A percentile compares a stretch with the other conserved stretches of the same genome.
Conservation (phyloP, 352 stramenopile genomes). For the Pythium phragmiticola region DNA sequence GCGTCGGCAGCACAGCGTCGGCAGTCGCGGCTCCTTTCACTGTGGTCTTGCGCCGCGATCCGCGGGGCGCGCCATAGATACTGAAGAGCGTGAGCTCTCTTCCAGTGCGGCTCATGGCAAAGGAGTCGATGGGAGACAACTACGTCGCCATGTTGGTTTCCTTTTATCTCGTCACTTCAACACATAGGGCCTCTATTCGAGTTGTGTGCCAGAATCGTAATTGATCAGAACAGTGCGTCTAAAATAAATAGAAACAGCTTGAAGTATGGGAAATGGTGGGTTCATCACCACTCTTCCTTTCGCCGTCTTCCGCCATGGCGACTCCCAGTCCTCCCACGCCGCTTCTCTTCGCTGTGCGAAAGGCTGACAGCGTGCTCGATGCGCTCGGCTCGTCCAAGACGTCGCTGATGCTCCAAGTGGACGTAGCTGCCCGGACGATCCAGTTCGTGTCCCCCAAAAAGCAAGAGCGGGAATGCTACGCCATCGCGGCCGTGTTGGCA, state of each 20-base stretch:
- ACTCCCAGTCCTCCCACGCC: too few relatives aligned
- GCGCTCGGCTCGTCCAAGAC: conserved; percentile 78
- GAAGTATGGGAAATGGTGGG: too few relatives aligned
- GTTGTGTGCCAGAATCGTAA: too few relatives aligned
- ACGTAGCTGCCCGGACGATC: conserved; percentile 74
- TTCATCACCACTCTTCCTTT: too few relatives aligned
- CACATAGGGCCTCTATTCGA: background rate
- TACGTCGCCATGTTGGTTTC: conserved; percentile 4
- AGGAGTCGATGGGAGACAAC: background rate
- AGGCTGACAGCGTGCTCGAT: conserved; percentile 77
- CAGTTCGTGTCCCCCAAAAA: conserved; percentile 74
- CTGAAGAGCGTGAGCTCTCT: conserved; percentile 28
- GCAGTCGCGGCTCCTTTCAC: background rate
- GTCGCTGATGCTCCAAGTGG: conserved; percentile 79
- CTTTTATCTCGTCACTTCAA: background rate
- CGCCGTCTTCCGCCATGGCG: too few relatives aligned
- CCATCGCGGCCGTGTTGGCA: conserved; percentile 68
- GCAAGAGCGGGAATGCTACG: conserved; percentile 62
- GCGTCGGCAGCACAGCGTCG: background rate
- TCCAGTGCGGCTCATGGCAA: conserved; percentile 13
- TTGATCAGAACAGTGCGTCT: too few relatives aligned
- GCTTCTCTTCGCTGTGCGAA: conserved; percentile 67
- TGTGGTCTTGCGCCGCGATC: background rate
- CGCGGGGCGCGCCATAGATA: conserved; percentile 22
- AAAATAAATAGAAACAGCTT: too few relatives aligned